Evolutionary conservation across 2,329 filamentous ascomycete species (phyloP), one percentile per base, ranked within the genome.

Genomic region (Epichloe aotearoae): DNA sequence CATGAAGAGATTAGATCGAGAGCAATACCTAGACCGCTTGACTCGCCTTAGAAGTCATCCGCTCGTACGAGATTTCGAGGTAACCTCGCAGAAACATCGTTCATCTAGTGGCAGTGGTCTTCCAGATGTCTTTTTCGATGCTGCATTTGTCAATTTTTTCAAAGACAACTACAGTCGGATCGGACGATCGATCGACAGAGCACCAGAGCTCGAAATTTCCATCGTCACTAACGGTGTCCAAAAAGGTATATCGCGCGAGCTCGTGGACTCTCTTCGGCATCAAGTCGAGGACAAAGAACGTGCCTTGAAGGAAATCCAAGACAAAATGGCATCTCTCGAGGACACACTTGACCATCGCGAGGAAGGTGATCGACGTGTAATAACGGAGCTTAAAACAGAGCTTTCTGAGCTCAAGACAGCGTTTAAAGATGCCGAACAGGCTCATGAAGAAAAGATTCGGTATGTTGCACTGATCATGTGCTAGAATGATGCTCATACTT

Each of bases 131-230:
- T 94, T 82, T 63, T 93, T 97, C 56, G 89, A 95, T 58, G 76
- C 80, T 45, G 79, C 79, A 0, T 97, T 96, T 65, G 82, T 98
- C 50, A 87, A 96, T 53, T 95, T 97, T 60, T 80, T 96, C 60
- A 96, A 96, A 62, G 90, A 97, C 61, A 95, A 95, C 62, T 97
- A 94, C 63, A 91, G 86, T 60, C 84, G 90, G 8, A 71, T 96
- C 52, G 72, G 84, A 39, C 81, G 88, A 55, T 86, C 88, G 14
- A 87, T 98, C 58, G 93, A 98, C 66, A 83, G 91, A 54, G 88
- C 95, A 55, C 93, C 93, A 1, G 88, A 84, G 1, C 73, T 94
- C 54, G 93, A 98, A 64, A 83, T 94, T 26, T 84, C 88, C 0
- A 79, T 93, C 11, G 74, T 89, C 51, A 76, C 83, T 42, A 88